Conservation (phyloP, 352 stramenopile genomes). For the Pythium chondricola region DNA sequence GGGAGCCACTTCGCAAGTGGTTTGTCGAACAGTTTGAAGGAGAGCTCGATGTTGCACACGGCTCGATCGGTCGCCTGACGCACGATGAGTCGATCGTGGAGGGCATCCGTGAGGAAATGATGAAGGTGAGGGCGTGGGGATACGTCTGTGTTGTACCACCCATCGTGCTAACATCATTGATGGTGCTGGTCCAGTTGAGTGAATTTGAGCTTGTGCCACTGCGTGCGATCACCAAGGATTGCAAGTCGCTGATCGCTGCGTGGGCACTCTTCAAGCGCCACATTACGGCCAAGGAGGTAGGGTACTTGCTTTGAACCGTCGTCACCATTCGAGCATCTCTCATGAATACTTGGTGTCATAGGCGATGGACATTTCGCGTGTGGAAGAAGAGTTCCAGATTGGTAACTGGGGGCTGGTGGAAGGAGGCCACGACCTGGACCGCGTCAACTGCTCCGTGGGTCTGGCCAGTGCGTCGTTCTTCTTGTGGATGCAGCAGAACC, state of each 20-base stretch:
- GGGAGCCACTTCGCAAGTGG: constrained; percentile 79
- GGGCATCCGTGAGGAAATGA: constrained; percentile 57
- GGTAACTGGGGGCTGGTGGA: constrained; percentile 84
- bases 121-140: constrained; percentile 33
- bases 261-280: constrained; percentile 79
- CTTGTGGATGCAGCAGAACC: constrained; percentile 77
- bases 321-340: not conserved
- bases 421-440: constrained; percentile 84
- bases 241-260: constrained; percentile 85
- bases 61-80: constrained; percentile 55
- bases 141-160: not conserved
- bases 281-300: constrained; percentile 70
- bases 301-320: not conserved
- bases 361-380: constrained; percentile 73
- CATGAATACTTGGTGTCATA: not conserved
- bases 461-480: constrained; percentile 82
- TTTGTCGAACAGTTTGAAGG: constrained; percentile 64
- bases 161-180: not conserved
- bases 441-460: constrained; percentile 80
- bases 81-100: constrained; percentile 56
- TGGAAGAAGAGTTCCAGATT: constrained; percentile 89
- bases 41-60: constrained; percentile 79
- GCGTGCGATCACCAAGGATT: constrained; percentile 75
- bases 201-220: constrained; percentile 75
- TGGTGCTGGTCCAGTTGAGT: constrained; percentile 30